Conservation (phyloP, 2,329 filamentous ascomycete species). For the Alternaria solani region DNA sequence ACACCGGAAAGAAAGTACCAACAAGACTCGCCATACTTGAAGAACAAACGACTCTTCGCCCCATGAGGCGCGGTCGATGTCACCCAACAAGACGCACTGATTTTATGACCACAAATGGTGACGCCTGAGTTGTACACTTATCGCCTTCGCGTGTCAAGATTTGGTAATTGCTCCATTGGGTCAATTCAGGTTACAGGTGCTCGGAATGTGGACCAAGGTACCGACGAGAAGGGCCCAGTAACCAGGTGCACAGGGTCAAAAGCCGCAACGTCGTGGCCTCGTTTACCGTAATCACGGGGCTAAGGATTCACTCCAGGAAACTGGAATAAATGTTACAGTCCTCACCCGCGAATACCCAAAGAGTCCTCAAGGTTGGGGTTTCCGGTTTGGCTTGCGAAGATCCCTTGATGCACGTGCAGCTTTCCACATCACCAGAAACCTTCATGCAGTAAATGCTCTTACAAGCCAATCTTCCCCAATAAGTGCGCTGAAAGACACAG, state of each 20-base stretch:
- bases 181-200: neutral
- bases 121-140: constrained; percentile 19
- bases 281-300: neutral
- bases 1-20: constrained; percentile 1
- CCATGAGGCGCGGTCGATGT: constrained; percentile 12
- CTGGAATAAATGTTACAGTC: neutral
- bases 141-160: constrained; percentile 4
- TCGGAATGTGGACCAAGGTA: constrained; percentile 6
- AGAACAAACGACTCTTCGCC: constrained; percentile 2
- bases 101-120: constrained; percentile 7
- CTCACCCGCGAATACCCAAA: neutral
- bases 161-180: neutral
- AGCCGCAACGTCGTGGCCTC: neutral
- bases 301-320: neutral
- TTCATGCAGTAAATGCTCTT: neutral
- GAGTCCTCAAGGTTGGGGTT: neutral
- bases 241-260: constrained; percentile 3
- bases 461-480: neutral
- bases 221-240: neutral
- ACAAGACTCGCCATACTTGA: constrained; percentile 2
- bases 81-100: constrained; percentile 18
- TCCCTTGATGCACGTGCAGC: neutral
- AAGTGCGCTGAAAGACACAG: neutral
- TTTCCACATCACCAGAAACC: neutral
- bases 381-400: neutral